Evolutionary conservation across 2,329 filamentous ascomycete genomes (phyloP), one percentile per base, ranked within the genome.

Genomic region (Didymosphaeria variabile): DNA sequence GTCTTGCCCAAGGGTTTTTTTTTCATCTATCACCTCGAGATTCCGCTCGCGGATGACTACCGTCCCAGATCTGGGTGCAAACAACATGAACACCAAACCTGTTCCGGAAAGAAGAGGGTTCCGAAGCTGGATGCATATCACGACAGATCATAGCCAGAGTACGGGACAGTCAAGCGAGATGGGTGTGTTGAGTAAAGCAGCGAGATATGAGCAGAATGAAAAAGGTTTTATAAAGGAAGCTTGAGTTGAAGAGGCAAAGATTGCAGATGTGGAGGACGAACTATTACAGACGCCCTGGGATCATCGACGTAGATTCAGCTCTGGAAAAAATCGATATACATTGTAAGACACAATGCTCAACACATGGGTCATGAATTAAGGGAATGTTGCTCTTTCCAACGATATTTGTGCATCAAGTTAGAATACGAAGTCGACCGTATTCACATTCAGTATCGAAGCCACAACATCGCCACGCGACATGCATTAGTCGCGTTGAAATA

Each of bases 1-100:
- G 34, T 68, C 2, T 12, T 71, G 5, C 69, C 68, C 0, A 47
- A 29, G 36, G 29, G 50, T n/a, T 17, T 50, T 29, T 29, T 42
- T 54, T 12, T 21, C 31, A 3, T 40, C 55, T 12, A 21, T 58
- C 29, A 19, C 29, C 12, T 51, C 44, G 21, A 8, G 17, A 17
- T 54, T 55, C 17, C 38, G 45, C n/a, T 32, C 34, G 26, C 52
- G 42, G 5, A 44, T 29, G n/a, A 34, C 34, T 3, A 49, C 21
- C 12, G 44, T 49, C 5, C 38, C 38, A 10, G 9, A 26, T 12
- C 13, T 21, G 19, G 40, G 38, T 15, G 26, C 36, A 13, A 49
- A 49, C 13, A 34, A 49, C 13, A 17, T 26, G 26, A 42, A 21
- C 40, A 1, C 53, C 53, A 32, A 55, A 19, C 53, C 23, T 12